phyloP scores from a whole-genome alignment of 768 basidiomycete genomes.

The Tylopilus vinaceipallidus region DNA sequence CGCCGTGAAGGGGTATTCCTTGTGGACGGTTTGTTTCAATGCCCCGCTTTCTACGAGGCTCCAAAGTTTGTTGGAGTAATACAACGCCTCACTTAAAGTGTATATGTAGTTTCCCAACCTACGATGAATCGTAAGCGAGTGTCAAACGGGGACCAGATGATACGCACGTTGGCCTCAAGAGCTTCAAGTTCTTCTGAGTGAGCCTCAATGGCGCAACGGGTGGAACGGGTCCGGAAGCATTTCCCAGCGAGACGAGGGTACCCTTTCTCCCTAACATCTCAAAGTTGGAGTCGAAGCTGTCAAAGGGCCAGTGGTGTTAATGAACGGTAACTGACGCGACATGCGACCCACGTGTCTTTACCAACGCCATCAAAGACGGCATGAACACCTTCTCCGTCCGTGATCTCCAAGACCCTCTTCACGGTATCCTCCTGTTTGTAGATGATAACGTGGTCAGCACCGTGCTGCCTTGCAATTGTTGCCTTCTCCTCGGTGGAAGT shows the following conservation, averaged over 20 bases:
- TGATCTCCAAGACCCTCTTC: constrained; percentile 68
- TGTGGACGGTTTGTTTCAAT: constrained; percentile 65
- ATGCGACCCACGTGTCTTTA: constrained; percentile 75
- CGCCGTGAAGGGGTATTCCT: constrained; percentile 81
- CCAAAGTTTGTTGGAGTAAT: constrained; percentile 69
- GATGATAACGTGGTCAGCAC: constrained; percentile 85
- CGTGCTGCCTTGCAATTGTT: constrained; percentile 69
- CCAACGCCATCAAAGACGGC: constrained; percentile 96
- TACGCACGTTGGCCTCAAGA: constrained; percentile 70
- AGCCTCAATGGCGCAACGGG: constrained; percentile 76
- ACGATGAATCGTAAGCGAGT: constrained; percentile 12
- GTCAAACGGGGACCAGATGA: not conserved
- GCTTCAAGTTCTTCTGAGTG: constrained; percentile 76
- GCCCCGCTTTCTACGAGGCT: constrained; percentile 53
- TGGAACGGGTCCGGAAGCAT: constrained; percentile 83
- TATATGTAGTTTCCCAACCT: constrained; percentile 72
- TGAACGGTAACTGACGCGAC: not conserved
- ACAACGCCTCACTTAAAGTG: constrained; percentile 68
- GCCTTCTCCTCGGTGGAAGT: constrained; percentile 86
- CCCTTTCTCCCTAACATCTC: constrained; percentile 82
- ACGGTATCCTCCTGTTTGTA: constrained; percentile 77
- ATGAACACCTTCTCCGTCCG: constrained; percentile 78
- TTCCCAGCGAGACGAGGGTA: constrained; percentile 87
- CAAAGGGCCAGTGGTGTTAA: constrained; percentile 7
- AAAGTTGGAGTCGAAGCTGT: constrained; percentile 77